These are phyloP conservation scores for Peronospora belbahrii DNA, from an alignment of 352 stramenopile genomes.

Conservation along the genomic window DNA sequence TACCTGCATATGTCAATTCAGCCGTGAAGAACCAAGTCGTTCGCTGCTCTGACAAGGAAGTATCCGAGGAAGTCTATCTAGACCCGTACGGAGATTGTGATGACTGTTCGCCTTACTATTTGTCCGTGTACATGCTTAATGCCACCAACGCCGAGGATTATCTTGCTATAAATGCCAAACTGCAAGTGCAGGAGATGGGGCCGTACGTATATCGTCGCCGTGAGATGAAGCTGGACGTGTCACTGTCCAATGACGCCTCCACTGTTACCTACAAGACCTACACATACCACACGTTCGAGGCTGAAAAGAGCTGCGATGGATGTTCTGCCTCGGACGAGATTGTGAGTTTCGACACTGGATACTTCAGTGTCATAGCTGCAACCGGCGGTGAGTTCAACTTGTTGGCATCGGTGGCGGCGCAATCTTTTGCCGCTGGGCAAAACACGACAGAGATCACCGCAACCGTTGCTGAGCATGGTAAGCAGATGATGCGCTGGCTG, in stretches of 20 bases:
- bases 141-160: slow-evolving; percentile 65
- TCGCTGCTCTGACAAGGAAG: slow-evolving; percentile 32
- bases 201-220: slow-evolving; percentile 65
- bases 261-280: slow-evolving; percentile 70
- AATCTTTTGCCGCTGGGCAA: slow-evolving; percentile 33
- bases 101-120: slow-evolving; percentile 71
- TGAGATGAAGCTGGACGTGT: slow-evolving; percentile 55
- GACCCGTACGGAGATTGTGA: slow-evolving; percentile 69
- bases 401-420: slow-evolving; percentile 32
- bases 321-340: slow-evolving; percentile 54
- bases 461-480: slow-evolving; percentile 32
- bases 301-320: slow-evolving; percentile 38
- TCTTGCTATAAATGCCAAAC: slow-evolving; percentile 38
- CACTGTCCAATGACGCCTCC: slow-evolving; percentile 42
- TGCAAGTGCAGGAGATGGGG: slow-evolving; percentile 56
- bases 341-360: slow-evolving; percentile 49
- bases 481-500: slow-evolving; percentile 65
- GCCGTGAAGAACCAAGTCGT: slow-evolving; percentile 33
- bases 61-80: slow-evolving; percentile 34
- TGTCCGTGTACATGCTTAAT: slow-evolving; percentile 61
- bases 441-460: slow-evolving; percentile 15
- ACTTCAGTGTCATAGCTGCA: slow-evolving; percentile 57
- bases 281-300: slow-evolving; percentile 60
- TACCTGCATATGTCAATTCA: slow-evolving; percentile 46
- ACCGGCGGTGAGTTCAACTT: slow-evolving; percentile 58